Percentiles rank a stretch among this genome's conserved stretches.
These are phyloP conservation scores for Cucumis sativus DNA, from an alignment of 306 rosid species.

Conservation along the genomic window DNA sequence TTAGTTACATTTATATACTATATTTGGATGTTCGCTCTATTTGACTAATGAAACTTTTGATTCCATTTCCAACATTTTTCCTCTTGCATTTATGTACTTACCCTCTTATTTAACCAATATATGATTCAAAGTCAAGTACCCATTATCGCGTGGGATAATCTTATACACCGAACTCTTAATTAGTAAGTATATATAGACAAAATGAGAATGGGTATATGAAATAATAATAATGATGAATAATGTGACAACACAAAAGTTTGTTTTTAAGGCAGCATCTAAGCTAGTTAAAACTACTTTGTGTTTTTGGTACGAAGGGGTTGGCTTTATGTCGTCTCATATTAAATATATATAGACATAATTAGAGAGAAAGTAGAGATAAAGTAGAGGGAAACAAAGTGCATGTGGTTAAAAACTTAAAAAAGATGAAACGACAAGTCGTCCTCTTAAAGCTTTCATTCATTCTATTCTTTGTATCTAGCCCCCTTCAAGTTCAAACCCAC, in stretches of 20 bases:
- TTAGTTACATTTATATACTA: too few relatives aligned
- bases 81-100: too few relatives aligned
- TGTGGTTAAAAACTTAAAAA: neutral
- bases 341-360: neutral
- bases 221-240: neutral
- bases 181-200: neutral
- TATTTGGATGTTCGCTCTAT: too few relatives aligned
- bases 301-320: neutral
- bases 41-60: too few relatives aligned
- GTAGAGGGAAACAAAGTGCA: neutral
- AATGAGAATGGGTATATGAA: neutral
- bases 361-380: constrained; percentile 1
- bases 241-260: neutral
- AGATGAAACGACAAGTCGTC: constrained; percentile 8
- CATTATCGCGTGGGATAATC: too few relatives aligned
- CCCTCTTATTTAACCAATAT: too few relatives aligned
- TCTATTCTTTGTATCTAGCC: constrained; percentile 5
- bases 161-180: too few relatives aligned
- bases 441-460: neutral
- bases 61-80: too few relatives aligned
- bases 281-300: neutral
- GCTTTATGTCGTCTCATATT: neutral
- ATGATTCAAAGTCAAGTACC: too few relatives aligned
- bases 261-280: neutral
- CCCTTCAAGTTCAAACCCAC: neutral